phyloP scores from a whole-genome alignment of 2,329 filamentous ascomycete species.

The Fusarium sp. region DNA sequence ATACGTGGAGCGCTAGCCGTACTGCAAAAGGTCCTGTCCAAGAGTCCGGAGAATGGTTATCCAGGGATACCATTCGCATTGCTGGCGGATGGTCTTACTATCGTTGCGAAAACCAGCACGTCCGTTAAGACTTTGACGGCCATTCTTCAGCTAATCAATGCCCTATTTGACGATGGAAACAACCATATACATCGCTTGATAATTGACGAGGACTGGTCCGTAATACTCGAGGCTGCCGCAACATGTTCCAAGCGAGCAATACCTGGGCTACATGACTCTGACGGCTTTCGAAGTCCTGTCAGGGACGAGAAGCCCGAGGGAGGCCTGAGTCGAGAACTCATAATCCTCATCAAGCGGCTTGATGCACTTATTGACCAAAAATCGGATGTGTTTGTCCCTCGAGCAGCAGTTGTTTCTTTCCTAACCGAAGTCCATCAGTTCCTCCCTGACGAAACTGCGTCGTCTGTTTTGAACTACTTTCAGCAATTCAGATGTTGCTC shows the following conservation, averaged over 20 bases:
- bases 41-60: slow-evolving; percentile 70
- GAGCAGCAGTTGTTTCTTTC: slow-evolving; percentile 74
- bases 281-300: slow-evolving; percentile 32
- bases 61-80: slow-evolving; percentile 70
- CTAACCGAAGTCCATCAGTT: slow-evolving; percentile 71
- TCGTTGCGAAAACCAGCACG: slow-evolving; percentile 59
- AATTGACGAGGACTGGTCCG: slow-evolving; percentile 74
- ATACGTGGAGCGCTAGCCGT: slow-evolving; percentile 73
- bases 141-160: slow-evolving; percentile 66
- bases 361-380: slow-evolving; percentile 61
- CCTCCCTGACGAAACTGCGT: slow-evolving; percentile 73
- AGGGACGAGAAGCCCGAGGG: slow-evolving; percentile 53
- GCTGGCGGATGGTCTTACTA: slow-evolving; percentile 68
- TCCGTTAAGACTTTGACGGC: slow-evolving; percentile 61
- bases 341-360: slow-evolving; percentile 60
- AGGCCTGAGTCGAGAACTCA: slow-evolving; percentile 58
- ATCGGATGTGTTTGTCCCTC: slow-evolving; percentile 69
- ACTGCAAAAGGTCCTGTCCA: slow-evolving; percentile 71
- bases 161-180: slow-evolving; percentile 65
- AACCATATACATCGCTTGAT: slow-evolving; percentile 67
- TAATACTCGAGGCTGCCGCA: slow-evolving; percentile 69
- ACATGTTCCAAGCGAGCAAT: slow-evolving; percentile 61
- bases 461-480: slow-evolving; percentile 75
- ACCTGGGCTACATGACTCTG: slow-evolving; percentile 46
- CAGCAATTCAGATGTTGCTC: slow-evolving; percentile 77